Base-by-base conservation (phyloP, 805 yeast species). In the Jamesozyma gamospora region DNA sequence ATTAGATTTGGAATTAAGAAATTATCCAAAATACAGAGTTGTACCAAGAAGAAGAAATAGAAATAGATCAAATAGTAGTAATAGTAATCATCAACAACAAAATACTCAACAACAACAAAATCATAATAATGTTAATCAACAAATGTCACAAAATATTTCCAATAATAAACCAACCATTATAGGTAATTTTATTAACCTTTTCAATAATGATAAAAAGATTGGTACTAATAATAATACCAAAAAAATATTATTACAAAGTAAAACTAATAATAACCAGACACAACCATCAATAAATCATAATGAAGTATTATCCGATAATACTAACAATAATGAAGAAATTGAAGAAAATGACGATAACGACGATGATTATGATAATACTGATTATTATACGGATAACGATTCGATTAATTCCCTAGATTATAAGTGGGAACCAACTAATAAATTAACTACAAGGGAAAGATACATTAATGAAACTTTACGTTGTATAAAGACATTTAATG, bases 11-110 rank as follows among this genome's bases (percentile, higher is more conserved):
- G 75, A 71, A 28, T 69, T 74, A 33, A 71, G 97, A 40, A 79
- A 75, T 37, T 61, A 77, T 54, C 96, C 95, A 6, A 71, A 69
- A 30, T 85, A 79, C 53, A 70, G 90, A 52, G 77, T 90, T 1
- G 84, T 85, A 11, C 95, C 95, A 5, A 65, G 92, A 45, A 70
- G 94, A 44, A 69, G 90, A 47, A 9, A 16, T 7, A 28, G 30
- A 11, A 28, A 15, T 12, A 25, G 27, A 25, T 12, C 11, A 6
- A 68, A 85, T 38, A 65, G 71, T 28, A 51, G 62, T 45, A 31
- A 55, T 37, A 43, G 54, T 39, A 28, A 26, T 11, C 40, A 32
- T 11, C 27, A 27, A 8, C 31, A 11, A 12, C 34, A 25, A 19
- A 4, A 15, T 12, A 6, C 13, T 11, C 18, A 14, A 14, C 17